Evolutionary conservation across 108 stramenopile species (phyloP).

Genomic region (Skeletonema menzelii): DNA sequence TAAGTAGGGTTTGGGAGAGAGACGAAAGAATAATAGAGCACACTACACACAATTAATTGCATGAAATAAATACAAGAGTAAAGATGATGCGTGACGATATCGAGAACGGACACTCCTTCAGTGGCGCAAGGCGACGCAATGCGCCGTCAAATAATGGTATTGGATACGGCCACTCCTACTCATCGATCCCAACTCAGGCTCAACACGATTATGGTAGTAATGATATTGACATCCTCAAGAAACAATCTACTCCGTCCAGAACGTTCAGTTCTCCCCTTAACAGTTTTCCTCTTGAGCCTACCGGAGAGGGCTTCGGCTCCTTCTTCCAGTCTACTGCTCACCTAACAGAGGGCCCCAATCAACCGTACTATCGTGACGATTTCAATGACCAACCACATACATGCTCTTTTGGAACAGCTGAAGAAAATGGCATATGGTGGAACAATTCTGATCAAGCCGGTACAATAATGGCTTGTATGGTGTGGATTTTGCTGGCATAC

Average conservation of each 20-base stretch:
- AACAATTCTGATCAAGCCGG: slow-evolving; percentile 78
- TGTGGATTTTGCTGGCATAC: slow-evolving; percentile 76
- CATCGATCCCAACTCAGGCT: slow-evolving; percentile 29
- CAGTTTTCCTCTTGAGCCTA: neutral
- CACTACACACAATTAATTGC: neutral
- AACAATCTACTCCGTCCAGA: slow-evolving; percentile 23
- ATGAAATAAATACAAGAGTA: neutral
- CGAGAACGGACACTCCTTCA: slow-evolving; percentile 33
- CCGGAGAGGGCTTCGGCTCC: neutral
- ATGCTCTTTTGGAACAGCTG: slow-evolving; percentile 66
- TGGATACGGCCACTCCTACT: slow-evolving; percentile 15
- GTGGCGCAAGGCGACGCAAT: slow-evolving; percentile 37
- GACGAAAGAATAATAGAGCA: too few species aligned
- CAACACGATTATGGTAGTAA: slow-evolving; percentile 18
- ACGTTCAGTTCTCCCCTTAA: slow-evolving; percentile 16
- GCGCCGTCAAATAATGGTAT: slow-evolving; percentile 8
- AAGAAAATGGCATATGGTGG: slow-evolving; percentile 81
- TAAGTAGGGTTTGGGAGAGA: too few species aligned
- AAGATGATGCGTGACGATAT: slow-evolving; percentile 48
- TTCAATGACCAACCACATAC: slow-evolving; percentile 71
- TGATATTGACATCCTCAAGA: slow-evolving; percentile 25
- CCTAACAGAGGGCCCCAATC: slow-evolving; percentile 40
- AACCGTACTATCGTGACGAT: slow-evolving; percentile 60
- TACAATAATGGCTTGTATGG: slow-evolving; percentile 70
- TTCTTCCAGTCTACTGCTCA: slow-evolving; percentile 35